Evolutionary conservation across 2,329 filamentous ascomycete species (phyloP), one percentile per base, ranked within the genome.

Genomic region (Apiospora aurea): DNA sequence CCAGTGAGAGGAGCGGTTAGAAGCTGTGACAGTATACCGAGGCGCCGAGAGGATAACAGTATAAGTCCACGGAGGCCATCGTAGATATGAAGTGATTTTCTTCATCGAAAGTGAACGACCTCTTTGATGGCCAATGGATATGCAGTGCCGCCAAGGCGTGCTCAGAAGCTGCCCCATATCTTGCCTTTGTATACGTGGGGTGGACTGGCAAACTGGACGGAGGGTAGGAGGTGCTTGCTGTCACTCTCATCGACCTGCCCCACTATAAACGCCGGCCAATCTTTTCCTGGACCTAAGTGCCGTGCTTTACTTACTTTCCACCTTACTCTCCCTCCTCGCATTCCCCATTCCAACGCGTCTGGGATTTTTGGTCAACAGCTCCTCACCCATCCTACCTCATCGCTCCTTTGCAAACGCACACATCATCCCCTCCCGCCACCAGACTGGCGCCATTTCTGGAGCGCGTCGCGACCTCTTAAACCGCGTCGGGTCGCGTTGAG

Each of bases 401-500:
- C 72, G 29, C 14, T 66, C 18, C 38, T 64, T 16, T 13, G 41
- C 47, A 18, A 10, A n/a, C 29, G 61, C 44, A 34, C 69, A 68
- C 38, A 57, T 13, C 69, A 47, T 6, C 44, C 24, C 43, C 43
- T 64, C 16, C 18, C 41, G 24, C 38, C 70, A 69, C 66, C n/a
- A 34, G 44, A 61, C 47, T 47, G 41, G 66, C 41, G 41, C 41
- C 41, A 29, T 47, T 38, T 68, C 46, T 16, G 29, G 38, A 47
- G 69, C 68, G 71, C 71, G 73, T 76, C 78, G 24, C 69, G 53
- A 74, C 68, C 69, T 72, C 74, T 13, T 75, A 72, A 76, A 80
- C 84, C 86, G 87, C 87, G 87, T 88, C 85, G 77, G 84, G 86
- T 88, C 87, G 87, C 87, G 87, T 89, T 84, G 82, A 86, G 84